phyloP scores from a whole-genome alignment of 208 protist species.

The Crithidia bombi region DNA sequence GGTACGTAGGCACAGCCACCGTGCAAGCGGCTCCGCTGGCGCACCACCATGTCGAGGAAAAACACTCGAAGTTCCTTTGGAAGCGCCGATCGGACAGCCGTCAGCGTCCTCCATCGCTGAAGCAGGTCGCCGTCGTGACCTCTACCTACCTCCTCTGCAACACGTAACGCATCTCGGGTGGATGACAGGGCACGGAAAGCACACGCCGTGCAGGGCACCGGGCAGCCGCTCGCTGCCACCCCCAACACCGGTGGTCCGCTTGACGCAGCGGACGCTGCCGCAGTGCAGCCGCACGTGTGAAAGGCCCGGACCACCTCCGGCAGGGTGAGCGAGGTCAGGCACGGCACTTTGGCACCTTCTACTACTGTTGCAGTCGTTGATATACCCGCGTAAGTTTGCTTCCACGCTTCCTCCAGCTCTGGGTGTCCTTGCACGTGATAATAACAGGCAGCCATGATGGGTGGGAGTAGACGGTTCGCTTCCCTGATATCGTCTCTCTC shows the following conservation, averaged over 20 bases:
- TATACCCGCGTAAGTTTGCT: constrained; percentile 14
- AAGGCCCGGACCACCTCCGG: constrained; percentile 11
- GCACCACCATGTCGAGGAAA: constrained; percentile 32
- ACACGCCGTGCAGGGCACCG: constrained; percentile 24
- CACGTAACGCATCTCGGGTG: background rate
- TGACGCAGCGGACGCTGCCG: background rate
- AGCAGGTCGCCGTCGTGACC: constrained; percentile 14
- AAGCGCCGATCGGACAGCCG: constrained; percentile 20
- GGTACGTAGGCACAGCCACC: constrained; percentile 54
- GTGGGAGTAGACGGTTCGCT: constrained; percentile 19
- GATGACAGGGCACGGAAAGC: constrained; percentile 16
- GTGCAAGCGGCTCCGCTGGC: constrained; percentile 18
- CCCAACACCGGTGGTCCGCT: background rate
- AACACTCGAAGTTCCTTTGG: constrained; percentile 33
- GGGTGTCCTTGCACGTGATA: constrained; percentile 22
- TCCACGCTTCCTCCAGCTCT: constrained; percentile 14
- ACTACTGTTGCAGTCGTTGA: background rate
- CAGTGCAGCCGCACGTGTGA: constrained; percentile 20
- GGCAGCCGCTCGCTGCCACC: background rate
- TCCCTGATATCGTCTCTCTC: background rate
- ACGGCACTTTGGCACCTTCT: background rate
- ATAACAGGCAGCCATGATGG: constrained; percentile 19
- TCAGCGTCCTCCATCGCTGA: constrained; percentile 14
- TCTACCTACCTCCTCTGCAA: background rate
- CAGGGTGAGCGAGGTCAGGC: background rate